These are phyloP conservation scores for Camelina sativa DNA, from an alignment of 345 rosid species.

Conservation along the genomic window DNA sequence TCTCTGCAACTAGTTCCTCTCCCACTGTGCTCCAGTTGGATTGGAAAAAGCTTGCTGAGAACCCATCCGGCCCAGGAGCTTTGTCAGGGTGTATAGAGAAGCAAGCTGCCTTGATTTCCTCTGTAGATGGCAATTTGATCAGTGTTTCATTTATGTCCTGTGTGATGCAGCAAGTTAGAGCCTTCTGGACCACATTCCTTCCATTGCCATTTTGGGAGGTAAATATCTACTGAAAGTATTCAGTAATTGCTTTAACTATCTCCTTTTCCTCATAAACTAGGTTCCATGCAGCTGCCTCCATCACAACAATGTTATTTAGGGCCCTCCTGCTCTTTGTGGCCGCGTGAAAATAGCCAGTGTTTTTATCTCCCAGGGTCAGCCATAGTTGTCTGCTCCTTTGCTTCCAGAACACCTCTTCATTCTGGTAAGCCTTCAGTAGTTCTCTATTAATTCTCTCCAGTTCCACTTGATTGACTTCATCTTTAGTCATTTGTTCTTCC, in stretches of 20 bases:
- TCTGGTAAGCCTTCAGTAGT: not conserved
- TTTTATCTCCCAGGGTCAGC: not conserved
- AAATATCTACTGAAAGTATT: not conserved
- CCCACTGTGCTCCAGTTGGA: not conserved
- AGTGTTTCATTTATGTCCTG: not conserved
- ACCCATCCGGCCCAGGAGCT: not conserved
- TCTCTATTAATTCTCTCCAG: fast-evolving
- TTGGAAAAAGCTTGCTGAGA: not conserved
- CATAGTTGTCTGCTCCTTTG: not conserved
- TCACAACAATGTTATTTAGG: too few species aligned
- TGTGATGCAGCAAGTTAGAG: not conserved
- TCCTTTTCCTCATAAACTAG: not conserved
- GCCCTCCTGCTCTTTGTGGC: not conserved
- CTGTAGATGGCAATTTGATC: fast-evolving
- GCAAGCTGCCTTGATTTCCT: not conserved
- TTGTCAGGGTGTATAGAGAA: not conserved
- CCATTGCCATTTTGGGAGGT: not conserved
- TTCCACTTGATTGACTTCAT: not conserved
- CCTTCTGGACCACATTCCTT: not conserved
- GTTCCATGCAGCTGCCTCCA: not conserved
- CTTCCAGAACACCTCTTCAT: not conserved
- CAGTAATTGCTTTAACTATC: not conserved
- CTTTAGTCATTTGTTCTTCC: too few species aligned
- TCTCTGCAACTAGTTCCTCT: not conserved
- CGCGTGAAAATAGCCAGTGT: not conserved